These are phyloP conservation scores for Allium cepa DNA, from an alignment of 106 monocot species.

Conservation along the genomic window DNA sequence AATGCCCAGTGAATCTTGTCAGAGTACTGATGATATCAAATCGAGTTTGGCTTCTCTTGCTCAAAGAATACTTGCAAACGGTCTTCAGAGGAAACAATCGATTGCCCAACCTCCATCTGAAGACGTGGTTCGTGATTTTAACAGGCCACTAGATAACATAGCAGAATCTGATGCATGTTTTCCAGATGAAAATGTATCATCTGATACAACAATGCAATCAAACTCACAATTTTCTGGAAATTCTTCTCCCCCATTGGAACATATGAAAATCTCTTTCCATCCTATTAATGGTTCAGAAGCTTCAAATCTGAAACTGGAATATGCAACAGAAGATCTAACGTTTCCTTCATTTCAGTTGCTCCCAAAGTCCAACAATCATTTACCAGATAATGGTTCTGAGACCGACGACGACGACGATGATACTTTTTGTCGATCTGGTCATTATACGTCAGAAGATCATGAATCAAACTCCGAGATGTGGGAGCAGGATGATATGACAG, in stretches of 20 bases:
- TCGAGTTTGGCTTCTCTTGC: constrained; percentile 58
- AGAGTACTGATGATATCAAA: constrained; percentile 15
- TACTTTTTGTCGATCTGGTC: constrained; percentile 66
- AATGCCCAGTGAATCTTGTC: constrained; percentile 12
- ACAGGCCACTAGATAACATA: constrained; percentile 15
- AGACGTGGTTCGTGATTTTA: constrained; percentile 7
- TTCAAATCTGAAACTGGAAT: constrained; percentile 57
- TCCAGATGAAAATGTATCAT: constrained; percentile 8
- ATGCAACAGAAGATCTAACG: constrained; percentile 45
- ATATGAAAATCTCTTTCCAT: constrained; percentile 88
- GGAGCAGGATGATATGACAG: constrained; percentile 43
- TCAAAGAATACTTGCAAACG: constrained; percentile 48
- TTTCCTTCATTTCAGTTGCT: constrained; percentile 80
- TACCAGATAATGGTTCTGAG: constrained; percentile 42
- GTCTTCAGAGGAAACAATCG: constrained; percentile 46
- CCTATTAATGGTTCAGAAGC: constrained; percentile 52
- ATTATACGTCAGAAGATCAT: constrained; percentile 60
- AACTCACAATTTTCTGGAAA: constrained; percentile 20
- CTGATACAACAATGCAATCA: constrained; percentile 18
- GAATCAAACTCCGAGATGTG: constrained; percentile 81
- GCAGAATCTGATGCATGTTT: constrained; percentile 14
- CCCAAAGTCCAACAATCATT: constrained; percentile 22
- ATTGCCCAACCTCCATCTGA: constrained; percentile 7
- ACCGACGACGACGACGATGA: constrained; percentile 58
- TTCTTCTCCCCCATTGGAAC: constrained; percentile 82